A percentile compares a stretch with the other conserved stretches of the same genome.
These are phyloP conservation scores for Kuraishia cidri DNA, from an alignment of 805 yeast genomes.

Conservation along the genomic window DNA sequence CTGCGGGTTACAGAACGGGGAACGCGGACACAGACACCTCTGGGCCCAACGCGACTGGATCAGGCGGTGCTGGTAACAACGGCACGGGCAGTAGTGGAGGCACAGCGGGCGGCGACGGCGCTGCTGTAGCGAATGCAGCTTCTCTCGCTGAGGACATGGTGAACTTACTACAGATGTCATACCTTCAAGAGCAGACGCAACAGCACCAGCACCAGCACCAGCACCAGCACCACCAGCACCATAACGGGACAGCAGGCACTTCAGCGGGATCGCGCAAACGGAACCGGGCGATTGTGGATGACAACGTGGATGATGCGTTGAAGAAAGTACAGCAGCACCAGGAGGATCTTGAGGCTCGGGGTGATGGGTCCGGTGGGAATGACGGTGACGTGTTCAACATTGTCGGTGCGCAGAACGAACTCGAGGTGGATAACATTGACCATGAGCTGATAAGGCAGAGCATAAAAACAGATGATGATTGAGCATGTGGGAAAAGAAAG, in stretches of 20 bases:
- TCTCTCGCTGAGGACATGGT: slow-evolving; percentile 1
- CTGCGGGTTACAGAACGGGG: not conserved
- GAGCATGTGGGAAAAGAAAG: too few relatives aligned
- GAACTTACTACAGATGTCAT: slow-evolving; percentile 1
- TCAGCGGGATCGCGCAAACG: too few relatives aligned
- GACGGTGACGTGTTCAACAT: slow-evolving; percentile 1
- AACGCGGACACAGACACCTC: too few relatives aligned
- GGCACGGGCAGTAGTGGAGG: too few relatives aligned
- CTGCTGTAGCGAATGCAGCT: too few relatives aligned
- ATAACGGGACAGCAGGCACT: not conserved
- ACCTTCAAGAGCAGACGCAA: slow-evolving; percentile 1
- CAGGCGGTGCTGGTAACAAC: too few relatives aligned
- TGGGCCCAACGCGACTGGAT: too few relatives aligned
- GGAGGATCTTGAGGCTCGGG: too few relatives aligned
- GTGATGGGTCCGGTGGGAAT: not conserved
- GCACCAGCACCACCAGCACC: slow-evolving; percentile 1
- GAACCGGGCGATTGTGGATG: not conserved
- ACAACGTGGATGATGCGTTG: not conserved
- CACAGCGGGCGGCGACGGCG: slow-evolving; percentile 2
- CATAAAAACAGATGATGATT: not conserved
- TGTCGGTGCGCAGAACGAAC: not conserved
- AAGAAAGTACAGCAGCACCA: too few relatives aligned
- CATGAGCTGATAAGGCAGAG: slow-evolving; percentile 3
- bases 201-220: not conserved
- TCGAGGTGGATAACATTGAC: slow-evolving; percentile 4